A percentile compares a stretch with the other conserved stretches of the same genome.
Conservation (phyloP, 495 filamentous ascomycete species). For the Neurospora cerealis region DNA sequence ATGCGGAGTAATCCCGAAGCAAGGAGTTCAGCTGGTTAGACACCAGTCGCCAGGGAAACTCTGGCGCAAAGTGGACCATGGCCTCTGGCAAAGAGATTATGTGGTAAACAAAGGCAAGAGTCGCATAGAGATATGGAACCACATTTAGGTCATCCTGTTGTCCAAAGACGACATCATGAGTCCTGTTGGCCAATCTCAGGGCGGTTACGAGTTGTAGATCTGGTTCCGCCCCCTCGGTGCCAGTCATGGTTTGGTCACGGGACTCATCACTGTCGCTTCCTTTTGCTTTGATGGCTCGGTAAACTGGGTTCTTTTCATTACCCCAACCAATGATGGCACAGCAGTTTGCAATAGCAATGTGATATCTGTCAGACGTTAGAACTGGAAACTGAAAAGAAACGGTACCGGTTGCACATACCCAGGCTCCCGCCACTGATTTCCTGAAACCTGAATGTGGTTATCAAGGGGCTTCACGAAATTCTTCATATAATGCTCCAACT, state of each 20-base stretch:
- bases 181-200: slow-evolving; percentile 19
- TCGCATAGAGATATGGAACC: slow-evolving; percentile 57
- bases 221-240: slow-evolving; percentile 6
- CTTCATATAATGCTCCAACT: slow-evolving; percentile 35
- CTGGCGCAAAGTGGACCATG: slow-evolving; percentile 28
- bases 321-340: slow-evolving; percentile 32
- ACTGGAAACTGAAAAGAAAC: slow-evolving; percentile 44
- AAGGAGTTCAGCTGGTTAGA: slow-evolving; percentile 60
- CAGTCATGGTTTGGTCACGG: slow-evolving; percentile 11
- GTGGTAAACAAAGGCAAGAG: slow-evolving; percentile 59
- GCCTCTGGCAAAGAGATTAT: slow-evolving; percentile 41
- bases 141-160: slow-evolving; percentile 53
- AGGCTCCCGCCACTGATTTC: slow-evolving; percentile 52
- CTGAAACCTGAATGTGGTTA: slow-evolving; percentile 47
- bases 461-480: slow-evolving; percentile 48
- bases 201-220: slow-evolving; percentile 16
- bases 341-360: slow-evolving; percentile 41
- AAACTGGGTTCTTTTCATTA: slow-evolving; percentile 26
- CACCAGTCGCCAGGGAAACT: slow-evolving; percentile 58
- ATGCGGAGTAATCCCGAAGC: slow-evolving; percentile 28
- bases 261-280: slow-evolving; percentile 2
- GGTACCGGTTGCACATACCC: slow-evolving; percentile 33
- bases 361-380: slow-evolving; percentile 36
- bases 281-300: slow-evolving; percentile 18
- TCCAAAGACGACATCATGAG: slow-evolving; percentile 44